Conservation (phyloP, 768 basidiomycete genomes). For the Myochromella boudieri region DNA sequence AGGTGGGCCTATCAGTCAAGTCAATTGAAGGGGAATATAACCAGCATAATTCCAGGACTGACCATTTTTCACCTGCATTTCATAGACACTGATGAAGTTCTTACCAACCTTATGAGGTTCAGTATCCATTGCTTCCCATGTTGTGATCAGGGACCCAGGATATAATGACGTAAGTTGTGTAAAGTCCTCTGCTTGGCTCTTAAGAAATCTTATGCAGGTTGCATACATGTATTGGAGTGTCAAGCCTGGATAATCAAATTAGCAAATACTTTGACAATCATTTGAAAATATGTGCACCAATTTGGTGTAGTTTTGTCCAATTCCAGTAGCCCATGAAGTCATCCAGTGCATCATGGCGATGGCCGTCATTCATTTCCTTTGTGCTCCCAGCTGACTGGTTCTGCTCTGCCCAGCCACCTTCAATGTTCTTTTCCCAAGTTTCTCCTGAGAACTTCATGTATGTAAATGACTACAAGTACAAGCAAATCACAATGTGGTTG, state of each 20-base stretch:
- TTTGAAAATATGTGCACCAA: slow-evolving; percentile 21
- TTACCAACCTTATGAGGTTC: background rate
- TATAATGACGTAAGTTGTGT: background rate
- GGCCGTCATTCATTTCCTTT: slow-evolving; percentile 30
- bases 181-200: background rate
- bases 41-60: background rate
- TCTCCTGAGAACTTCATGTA: slow-evolving; percentile 22
- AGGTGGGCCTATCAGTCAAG: background rate
- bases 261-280: background rate
- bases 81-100: background rate
- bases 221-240: background rate
- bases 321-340: too few species aligned
- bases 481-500: slow-evolving; percentile 24
- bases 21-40: background rate
- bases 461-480: slow-evolving; percentile 23
- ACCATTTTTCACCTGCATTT: background rate
- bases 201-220: background rate
- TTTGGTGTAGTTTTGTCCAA: too few species aligned
- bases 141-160: background rate
- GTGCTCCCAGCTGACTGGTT: too few species aligned
- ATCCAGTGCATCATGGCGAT: slow-evolving; percentile 30
- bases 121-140: background rate
- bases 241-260: background rate
- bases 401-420: slow-evolving; percentile 24
- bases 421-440: slow-evolving; percentile 28